Conservation (phyloP, 805 yeast genomes). For the Starmera quercuum region DNA sequence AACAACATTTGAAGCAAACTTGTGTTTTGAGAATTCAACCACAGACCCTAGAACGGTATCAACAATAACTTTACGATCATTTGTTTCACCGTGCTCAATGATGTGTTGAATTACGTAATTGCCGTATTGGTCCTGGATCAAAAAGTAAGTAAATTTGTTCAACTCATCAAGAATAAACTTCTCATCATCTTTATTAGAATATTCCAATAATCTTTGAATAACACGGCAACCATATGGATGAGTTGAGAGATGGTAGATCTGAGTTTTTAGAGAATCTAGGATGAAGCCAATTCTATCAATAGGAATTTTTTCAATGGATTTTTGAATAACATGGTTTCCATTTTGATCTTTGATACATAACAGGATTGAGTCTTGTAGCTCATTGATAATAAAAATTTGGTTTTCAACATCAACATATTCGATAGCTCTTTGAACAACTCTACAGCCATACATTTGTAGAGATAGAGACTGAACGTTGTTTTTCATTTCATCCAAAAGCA, state of each 20-base stretch:
- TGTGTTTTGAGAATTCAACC: constrained; percentile 85
- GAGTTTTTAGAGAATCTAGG: constrained; percentile 57
- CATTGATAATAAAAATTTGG: constrained; percentile 62
- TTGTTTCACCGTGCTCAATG: constrained; percentile 67
- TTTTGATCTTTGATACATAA: constrained; percentile 88
- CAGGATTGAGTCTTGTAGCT: constrained; percentile 54
- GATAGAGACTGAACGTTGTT: constrained; percentile 72
- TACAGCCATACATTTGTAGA: constrained; percentile 94
- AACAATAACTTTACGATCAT: constrained; percentile 56
- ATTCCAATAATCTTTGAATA: constrained; percentile 85
- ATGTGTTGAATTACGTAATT: constrained; percentile 97
- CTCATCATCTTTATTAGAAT: constrained; percentile 60
- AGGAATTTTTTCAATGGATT: constrained; percentile 83
- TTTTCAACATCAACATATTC: constrained; percentile 61
- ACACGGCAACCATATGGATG: constrained; percentile 98
- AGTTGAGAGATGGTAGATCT: constrained; percentile 78
- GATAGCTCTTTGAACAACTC: constrained; percentile 92
- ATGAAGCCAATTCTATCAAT: constrained; percentile 63
- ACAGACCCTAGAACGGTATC: constrained; percentile 63
- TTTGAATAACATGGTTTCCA: constrained; percentile 97
- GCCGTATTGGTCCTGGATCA: constrained; percentile 95
- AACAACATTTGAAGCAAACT: constrained; percentile 95
- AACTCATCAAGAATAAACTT: constrained; percentile 61
- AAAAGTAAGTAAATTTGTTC: constrained; percentile 58
- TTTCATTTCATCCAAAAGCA: constrained; percentile 62